Conservation (phyloP, 1,284 basidiomycete species). For the Neotropicomus parvogracilis region DNA sequence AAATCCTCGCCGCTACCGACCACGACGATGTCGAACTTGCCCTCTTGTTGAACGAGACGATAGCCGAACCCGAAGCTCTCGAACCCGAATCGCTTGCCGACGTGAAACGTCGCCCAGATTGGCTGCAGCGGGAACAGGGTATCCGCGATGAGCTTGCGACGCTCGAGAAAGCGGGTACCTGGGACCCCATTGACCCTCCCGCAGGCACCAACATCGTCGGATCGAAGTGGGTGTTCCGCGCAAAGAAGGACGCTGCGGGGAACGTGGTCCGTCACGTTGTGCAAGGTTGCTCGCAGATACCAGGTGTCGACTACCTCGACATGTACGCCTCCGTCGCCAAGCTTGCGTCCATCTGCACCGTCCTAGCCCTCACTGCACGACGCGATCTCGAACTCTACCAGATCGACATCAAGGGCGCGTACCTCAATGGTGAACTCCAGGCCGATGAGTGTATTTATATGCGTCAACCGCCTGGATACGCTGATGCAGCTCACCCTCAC, state of each 20-base stretch:
- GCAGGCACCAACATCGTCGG: slow-evolving; percentile 13
- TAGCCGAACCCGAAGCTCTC: background rate
- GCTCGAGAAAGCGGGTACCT: background rate
- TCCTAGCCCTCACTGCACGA: slow-evolving; percentile 14
- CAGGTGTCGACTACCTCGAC: background rate
- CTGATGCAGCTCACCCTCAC: too few relatives aligned
- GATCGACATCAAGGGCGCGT: background rate
- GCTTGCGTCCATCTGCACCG: slow-evolving; percentile 27
- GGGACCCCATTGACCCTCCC: background rate
- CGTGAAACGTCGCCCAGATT: background rate
- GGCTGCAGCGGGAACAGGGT: background rate
- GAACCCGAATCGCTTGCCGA: background rate
- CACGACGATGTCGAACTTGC: background rate
- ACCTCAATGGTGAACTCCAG: background rate
- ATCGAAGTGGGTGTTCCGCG: slow-evolving; percentile 36
- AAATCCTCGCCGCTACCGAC: background rate
- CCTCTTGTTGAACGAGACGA: background rate
- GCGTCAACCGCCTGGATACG: background rate
- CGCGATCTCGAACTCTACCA: background rate
- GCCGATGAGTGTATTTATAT: background rate
- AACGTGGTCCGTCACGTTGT: background rate
- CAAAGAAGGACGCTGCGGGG: slow-evolving; percentile 29
- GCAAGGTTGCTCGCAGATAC: background rate
- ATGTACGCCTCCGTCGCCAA: slow-evolving; percentile 26
- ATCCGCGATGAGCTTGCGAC: background rate